Percentiles rank a stretch among this genome's conserved stretches.
Evolutionary conservation across 345 rosid genomes (phyloP).

Genomic region (Clausena lansium): DNA sequence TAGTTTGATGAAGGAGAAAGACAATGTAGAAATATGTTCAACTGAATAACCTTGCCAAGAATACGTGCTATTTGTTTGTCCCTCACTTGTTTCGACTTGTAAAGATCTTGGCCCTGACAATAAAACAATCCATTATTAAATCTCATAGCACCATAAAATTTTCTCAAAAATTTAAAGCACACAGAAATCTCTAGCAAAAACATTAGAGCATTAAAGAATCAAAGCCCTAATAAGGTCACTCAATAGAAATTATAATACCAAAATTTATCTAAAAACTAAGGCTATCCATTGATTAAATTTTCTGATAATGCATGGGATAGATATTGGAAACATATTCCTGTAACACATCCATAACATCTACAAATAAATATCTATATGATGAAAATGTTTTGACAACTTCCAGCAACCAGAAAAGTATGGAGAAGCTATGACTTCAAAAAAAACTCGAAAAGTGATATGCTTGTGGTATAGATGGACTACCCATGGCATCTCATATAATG

Average conservation of each 20-base stretch:
- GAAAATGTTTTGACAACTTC: neutral
- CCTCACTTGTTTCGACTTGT: slow-evolving; percentile 78
- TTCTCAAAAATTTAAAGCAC: neutral
- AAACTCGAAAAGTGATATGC: neutral
- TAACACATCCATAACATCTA: neutral
- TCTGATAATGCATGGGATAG: neutral
- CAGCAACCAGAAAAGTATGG: neutral
- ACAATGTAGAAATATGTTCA: slow-evolving; percentile 5
- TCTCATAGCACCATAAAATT: neutral
- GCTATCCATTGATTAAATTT: neutral
- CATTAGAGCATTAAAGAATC: neutral
- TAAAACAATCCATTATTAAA: no score
- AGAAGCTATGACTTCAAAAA: neutral
- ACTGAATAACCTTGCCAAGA: slow-evolving; percentile 73
- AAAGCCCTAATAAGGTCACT: neutral
- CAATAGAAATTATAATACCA: neutral
- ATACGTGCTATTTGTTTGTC: slow-evolving; percentile 94
- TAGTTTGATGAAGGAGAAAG: neutral
- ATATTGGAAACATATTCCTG: neutral
- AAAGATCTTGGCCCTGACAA: slow-evolving; percentile 73
- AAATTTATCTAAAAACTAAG: neutral
- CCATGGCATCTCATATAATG: neutral
- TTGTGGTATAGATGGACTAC: neutral
- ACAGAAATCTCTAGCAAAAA: slow-evolving; percentile 5
- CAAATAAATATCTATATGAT: neutral